A percentile compares a stretch with the other conserved stretches of the same genome.
Conservation (phyloP, 495 filamentous ascomycete genomes). For the Penicillium riverlandense region DNA sequence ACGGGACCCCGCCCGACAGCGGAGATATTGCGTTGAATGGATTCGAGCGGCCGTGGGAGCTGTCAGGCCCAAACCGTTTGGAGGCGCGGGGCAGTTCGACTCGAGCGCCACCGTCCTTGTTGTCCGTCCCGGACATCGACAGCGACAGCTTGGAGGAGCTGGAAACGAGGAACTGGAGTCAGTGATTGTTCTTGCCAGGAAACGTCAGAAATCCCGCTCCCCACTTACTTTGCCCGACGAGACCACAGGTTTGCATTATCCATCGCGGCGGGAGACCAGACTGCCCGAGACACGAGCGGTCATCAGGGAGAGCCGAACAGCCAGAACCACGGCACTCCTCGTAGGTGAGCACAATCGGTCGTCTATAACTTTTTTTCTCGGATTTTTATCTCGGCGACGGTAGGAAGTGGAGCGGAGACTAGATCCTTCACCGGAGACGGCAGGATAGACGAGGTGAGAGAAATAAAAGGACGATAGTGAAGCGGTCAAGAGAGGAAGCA, state of each 20-base stretch:
- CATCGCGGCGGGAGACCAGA: constrained; percentile 42
- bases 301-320: constrained; percentile 25
- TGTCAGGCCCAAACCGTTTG: constrained; percentile 72
- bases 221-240: constrained; percentile 79
- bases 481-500: not conserved
- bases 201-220: constrained; percentile 4
- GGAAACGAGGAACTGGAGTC: constrained; percentile 2
- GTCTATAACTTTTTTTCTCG: too few relatives aligned
- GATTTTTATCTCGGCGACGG: too few relatives aligned
- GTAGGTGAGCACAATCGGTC: not conserved
- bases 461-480: constrained; percentile 4
- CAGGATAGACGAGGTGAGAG: constrained; percentile 5
- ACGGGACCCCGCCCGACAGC: constrained; percentile 61
- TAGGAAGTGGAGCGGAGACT: too few relatives aligned
- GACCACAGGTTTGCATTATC: constrained; percentile 77
- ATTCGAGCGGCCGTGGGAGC: constrained; percentile 73
- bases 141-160: constrained; percentile 81
- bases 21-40: constrained; percentile 80
- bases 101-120: constrained; percentile 52
- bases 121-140: constrained; percentile 59
- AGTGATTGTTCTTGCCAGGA: constrained; percentile 2
- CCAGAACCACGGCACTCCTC: constrained; percentile 15
- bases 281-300: constrained; percentile 36
- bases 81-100: constrained; percentile 59
- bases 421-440: not conserved